These are phyloP conservation scores for Abelmoschus esculentus DNA, from an alignment of 345 rosid genomes.

Conservation along the genomic window DNA sequence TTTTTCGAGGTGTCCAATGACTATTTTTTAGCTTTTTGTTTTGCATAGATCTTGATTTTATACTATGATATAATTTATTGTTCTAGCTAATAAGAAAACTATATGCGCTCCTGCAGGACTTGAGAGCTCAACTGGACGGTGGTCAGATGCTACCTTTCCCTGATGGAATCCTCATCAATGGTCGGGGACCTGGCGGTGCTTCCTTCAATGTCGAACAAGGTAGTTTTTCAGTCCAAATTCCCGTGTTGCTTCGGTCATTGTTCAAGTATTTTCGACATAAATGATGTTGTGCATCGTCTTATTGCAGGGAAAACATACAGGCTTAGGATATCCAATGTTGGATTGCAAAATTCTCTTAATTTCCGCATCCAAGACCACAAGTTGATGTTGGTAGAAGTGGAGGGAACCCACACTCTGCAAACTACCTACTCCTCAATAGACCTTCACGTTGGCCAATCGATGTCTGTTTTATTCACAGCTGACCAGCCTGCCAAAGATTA, in stretches of 20 bases:
- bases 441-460: constrained; percentile 83
- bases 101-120: constrained; percentile 25
- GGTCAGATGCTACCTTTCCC: constrained; percentile 72
- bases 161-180: constrained; percentile 86
- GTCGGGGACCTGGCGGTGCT: constrained; percentile 57
- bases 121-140: constrained; percentile 45
- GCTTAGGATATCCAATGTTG: constrained; percentile 86
- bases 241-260: no score
- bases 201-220: constrained; percentile 73
- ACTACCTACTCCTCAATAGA: constrained; percentile 74
- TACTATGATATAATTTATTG: no score
- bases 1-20: not conserved
- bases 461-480: constrained; percentile 74
- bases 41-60: no score
- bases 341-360: constrained; percentile 75
- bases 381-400: constrained; percentile 77
- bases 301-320: constrained; percentile 77
- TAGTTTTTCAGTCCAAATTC: not conserved
- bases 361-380: constrained; percentile 87
- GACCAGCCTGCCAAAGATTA: constrained; percentile 82
- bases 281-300: no score
- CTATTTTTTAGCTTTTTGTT: not conserved
- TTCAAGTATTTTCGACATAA: no score
- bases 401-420: constrained; percentile 88
- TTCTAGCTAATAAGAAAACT: not conserved